A percentile compares a stretch with the other conserved stretches of the same genome.
Evolutionary conservation across 73 alveolate genomes (phyloP).

Genomic region (Tetrahymena thermophila): DNA sequence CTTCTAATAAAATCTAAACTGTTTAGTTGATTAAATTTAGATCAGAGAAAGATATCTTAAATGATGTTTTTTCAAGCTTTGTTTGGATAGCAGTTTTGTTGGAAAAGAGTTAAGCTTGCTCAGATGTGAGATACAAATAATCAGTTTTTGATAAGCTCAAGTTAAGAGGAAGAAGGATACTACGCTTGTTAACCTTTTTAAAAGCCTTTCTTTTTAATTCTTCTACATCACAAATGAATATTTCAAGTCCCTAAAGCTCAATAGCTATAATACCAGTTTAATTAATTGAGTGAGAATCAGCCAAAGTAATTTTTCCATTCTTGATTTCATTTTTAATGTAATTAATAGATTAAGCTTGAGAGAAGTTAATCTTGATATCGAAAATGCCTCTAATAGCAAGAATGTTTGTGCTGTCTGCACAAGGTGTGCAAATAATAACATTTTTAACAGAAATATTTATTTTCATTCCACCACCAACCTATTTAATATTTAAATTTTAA

Average conservation of each 20-base stretch:
- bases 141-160: not conserved
- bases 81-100: not conserved
- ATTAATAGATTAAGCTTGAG: not conserved
- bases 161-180: not conserved
- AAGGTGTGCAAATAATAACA: constrained; percentile 33
- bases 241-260: constrained; percentile 4
- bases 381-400: constrained; percentile 28
- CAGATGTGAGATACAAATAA: not conserved
- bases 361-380: constrained; percentile 9
- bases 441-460: constrained; percentile 9
- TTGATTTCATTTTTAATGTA: constrained; percentile 4
- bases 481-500: not conserved
- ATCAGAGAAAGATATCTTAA: not conserved
- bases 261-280: not conserved
- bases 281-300: not conserved
- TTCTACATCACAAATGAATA: constrained; percentile 11
- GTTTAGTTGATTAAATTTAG: not conserved
- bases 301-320: not conserved
- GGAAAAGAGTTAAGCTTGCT: not conserved
- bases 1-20: not conserved
- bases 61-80: not conserved
- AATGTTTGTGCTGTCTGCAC: not conserved
- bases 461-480: constrained; percentile 1
- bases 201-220: constrained; percentile 28
- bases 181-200: constrained; percentile 12